Evolutionary conservation across 306 rosid genomes (phyloP).

Genomic region (Prunus kanzakura): DNA sequence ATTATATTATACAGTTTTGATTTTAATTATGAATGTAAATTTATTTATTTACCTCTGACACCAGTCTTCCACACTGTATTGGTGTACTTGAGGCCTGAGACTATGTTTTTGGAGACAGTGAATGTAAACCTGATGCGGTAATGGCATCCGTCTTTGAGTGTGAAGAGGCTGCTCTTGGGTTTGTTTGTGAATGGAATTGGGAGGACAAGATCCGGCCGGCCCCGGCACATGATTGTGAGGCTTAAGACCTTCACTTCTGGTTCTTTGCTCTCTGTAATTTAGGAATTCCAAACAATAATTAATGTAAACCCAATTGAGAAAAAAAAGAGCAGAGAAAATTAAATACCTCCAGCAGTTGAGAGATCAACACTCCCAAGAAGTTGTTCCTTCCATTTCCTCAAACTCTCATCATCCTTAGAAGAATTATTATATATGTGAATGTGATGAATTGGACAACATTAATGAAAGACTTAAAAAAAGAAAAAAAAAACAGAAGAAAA

Average conservation of each 20-base stretch:
- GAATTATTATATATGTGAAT: not conserved
- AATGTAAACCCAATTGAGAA: not conserved
- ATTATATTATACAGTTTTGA: too few species aligned
- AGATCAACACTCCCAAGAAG: conserved; percentile 82
- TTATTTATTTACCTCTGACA: conserved; percentile 46
- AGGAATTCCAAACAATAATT: not conserved
- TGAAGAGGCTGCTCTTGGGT: conserved; percentile 62
- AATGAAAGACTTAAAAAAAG: not conserved
- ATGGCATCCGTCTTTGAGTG: conserved; percentile 64
- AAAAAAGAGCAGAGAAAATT: not conserved
- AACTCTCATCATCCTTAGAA: conserved; percentile 74
- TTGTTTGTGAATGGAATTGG: conserved; percentile 55
- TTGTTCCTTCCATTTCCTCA: conserved; percentile 90
- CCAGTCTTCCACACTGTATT: conserved; percentile 73
- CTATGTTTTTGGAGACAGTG: conserved; percentile 65
- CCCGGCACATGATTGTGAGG: conserved; percentile 63
- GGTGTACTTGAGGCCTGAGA: conserved; percentile 78
- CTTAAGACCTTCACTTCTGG: conserved; percentile 75
- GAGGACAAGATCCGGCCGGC: conserved; percentile 53
- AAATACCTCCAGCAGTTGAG: conserved; percentile 69
- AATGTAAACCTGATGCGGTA: conserved; percentile 57
- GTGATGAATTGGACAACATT: not conserved
- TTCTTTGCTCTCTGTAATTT: conserved; percentile 57
- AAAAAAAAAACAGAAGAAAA: not conserved
- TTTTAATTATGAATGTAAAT: not conserved